Base-by-base conservation (phyloP, 208 protist genomes). In the Zelonia costaricensis region DNA sequence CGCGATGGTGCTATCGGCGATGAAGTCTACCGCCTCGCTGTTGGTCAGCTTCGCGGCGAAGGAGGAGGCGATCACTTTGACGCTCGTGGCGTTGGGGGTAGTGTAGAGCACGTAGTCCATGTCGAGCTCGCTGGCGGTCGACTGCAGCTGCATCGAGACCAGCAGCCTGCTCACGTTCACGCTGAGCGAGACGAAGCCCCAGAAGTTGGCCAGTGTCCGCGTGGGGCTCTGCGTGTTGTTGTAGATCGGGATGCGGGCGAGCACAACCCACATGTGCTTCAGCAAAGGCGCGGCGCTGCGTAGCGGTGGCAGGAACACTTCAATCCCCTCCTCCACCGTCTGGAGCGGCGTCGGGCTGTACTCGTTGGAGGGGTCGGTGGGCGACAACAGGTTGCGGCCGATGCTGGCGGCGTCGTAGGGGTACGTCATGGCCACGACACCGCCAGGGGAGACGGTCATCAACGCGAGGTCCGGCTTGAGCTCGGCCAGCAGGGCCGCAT, bases 121-220 rank as follows among this genome's bases (percentile, higher is more conserved):
- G 28, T 57, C 45, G 13, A 4, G 12, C 18, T 18, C n/a, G 23
- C 16, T 25, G 46, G 16, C 23, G 2, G 38, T 9, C 4, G 31
- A 44, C 13, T 61, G 28, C 33, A 90, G 39, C 2, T 72, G 42
- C 12, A 58, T 67, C 1, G 49, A n/a, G 12, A 60, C 57, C 20
- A 92, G 51, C 0, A 85, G 45, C 4, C 42, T 36, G 30, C 54
- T 77, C 28, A 94, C 56, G 59, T 86, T 82, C 6, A 85, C 51
- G 2, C 61, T 46, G 25, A 69, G 40, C 22, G 58, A 33, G 9
- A 69, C 49, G 53, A 94, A 92, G 42, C 88, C 88, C 85, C 88
- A 94, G 59, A 94, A 94, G 40, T 60, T 82, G 8, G 62, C 20
- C 6, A 39, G 38, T 6, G 27, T 6, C 4, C 36, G 35, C n/a